A percentile compares a stretch with the other conserved stretches of the same genome.
These are phyloP conservation scores for Botrytis fabae DNA, from an alignment of 2,329 filamentous ascomycete species.

Conservation along the genomic window DNA sequence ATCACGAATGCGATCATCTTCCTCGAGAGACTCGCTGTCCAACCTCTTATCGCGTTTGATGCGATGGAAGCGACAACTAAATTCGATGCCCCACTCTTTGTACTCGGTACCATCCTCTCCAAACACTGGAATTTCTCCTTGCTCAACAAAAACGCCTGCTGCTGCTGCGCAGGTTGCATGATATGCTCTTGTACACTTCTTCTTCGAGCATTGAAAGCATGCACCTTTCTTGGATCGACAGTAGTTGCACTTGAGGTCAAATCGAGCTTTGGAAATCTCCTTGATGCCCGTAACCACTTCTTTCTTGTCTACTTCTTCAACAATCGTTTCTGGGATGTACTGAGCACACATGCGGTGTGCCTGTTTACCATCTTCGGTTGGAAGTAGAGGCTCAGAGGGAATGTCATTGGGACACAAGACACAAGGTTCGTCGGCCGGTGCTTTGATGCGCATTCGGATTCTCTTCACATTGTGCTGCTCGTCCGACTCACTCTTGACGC, in stretches of 20 bases:
- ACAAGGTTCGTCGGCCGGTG: slow-evolving; percentile 74
- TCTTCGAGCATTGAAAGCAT: slow-evolving; percentile 94
- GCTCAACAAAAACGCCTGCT: slow-evolving; percentile 88
- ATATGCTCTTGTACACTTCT: slow-evolving; percentile 91
- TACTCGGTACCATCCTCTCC: slow-evolving; percentile 91
- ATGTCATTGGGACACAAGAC: slow-evolving; percentile 91
- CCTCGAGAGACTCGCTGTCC: slow-evolving; percentile 68
- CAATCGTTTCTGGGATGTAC: slow-evolving; percentile 89
- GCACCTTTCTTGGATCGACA: slow-evolving; percentile 94
- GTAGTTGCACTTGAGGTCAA: slow-evolving; percentile 92
- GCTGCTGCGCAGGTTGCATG: slow-evolving; percentile 93
- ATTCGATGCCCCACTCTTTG: slow-evolving; percentile 86
- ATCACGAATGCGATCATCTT: slow-evolving; percentile 65
- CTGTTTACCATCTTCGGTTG: slow-evolving; percentile 82
- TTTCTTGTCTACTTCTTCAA: slow-evolving; percentile 63
- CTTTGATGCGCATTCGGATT: slow-evolving; percentile 70
- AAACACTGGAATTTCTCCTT: slow-evolving; percentile 81
- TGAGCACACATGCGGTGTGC: slow-evolving; percentile 87
- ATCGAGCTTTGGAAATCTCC: slow-evolving; percentile 80
- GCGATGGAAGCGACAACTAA: slow-evolving; percentile 92
- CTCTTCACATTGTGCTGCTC: slow-evolving; percentile 61
- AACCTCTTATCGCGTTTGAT: slow-evolving; percentile 79
- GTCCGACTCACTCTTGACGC: slow-evolving; percentile 48
- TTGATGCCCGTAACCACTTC: slow-evolving; percentile 77
- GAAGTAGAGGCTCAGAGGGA: slow-evolving; percentile 75